Evolutionary conservation across 805 yeast genomes (phyloP).

Genomic region (Pichia kluyveri): DNA sequence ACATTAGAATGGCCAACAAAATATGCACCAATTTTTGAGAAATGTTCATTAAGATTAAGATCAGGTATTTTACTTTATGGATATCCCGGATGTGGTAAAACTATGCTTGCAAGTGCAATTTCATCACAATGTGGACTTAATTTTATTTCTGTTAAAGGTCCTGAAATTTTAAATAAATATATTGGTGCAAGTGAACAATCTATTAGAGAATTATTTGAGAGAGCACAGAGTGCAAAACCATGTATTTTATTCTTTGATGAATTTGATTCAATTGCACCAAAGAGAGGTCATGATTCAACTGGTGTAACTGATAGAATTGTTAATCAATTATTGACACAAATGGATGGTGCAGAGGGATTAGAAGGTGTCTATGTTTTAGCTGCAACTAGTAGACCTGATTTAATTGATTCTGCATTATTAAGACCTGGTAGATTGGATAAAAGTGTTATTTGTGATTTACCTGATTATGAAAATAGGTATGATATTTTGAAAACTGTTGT

Average conservation of each 20-base stretch:
- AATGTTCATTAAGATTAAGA: slow-evolving; percentile 77
- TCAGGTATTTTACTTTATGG: slow-evolving; percentile 90
- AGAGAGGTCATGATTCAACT: slow-evolving; percentile 95
- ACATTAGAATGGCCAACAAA: slow-evolving; percentile 97
- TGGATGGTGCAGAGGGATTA: slow-evolving; percentile 98
- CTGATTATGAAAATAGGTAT: slow-evolving; percentile 56
- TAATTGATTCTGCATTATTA: slow-evolving; percentile 87
- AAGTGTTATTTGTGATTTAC: slow-evolving; percentile 84
- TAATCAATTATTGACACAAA: slow-evolving; percentile 91
- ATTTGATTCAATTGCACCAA: slow-evolving; percentile 95
- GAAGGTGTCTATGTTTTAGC: slow-evolving; percentile 96
- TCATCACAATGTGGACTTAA: slow-evolving; percentile 91
- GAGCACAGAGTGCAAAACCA: slow-evolving; percentile 93
- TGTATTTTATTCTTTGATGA: slow-evolving; percentile 91
- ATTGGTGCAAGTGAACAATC: slow-evolving; percentile 97
- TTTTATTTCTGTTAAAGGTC: slow-evolving; percentile 90
- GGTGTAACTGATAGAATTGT: slow-evolving; percentile 98
- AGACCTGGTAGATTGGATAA: slow-evolving; percentile 97
- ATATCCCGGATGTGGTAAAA: slow-evolving; percentile 97
- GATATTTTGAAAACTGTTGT: slow-evolving; percentile 62
- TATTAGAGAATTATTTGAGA: slow-evolving; percentile 83
- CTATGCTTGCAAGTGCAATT: slow-evolving; percentile 84
- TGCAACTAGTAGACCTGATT: slow-evolving; percentile 92
- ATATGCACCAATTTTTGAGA: slow-evolving; percentile 89
- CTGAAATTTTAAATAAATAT: slow-evolving; percentile 88